These are phyloP conservation scores for Daldinia vernicosa DNA, from an alignment of 495 filamentous ascomycete genomes.

Conservation along the genomic window DNA sequence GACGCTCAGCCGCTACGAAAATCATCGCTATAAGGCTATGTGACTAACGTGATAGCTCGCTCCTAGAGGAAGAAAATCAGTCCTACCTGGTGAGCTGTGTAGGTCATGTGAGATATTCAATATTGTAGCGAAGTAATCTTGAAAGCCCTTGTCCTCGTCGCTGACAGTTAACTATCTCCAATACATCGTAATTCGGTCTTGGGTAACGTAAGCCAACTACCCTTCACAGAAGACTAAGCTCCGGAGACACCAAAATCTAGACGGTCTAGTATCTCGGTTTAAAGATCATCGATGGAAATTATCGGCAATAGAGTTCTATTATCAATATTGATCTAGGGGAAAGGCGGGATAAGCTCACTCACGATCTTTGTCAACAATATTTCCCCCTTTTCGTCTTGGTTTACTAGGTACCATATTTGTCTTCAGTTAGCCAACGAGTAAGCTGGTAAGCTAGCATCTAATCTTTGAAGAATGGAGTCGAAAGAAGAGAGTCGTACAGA, in stretches of 20 bases:
- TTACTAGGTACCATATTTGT: background rate
- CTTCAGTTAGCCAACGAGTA: background rate
- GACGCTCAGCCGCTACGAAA: background rate
- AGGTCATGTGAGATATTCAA: conserved; percentile 1
- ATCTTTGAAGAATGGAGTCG: background rate
- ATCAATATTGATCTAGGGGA: background rate
- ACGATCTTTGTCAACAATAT: background rate
- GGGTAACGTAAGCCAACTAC: conserved; percentile 17
- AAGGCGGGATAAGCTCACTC: background rate
- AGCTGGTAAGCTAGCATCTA: background rate
- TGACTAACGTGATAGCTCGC: background rate
- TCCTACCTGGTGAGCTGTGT: background rate
- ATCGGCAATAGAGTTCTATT: background rate
- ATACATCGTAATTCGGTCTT: background rate
- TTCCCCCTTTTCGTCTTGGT: background rate
- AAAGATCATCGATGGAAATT: background rate
- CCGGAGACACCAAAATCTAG: background rate
- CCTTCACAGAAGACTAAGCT: background rate
- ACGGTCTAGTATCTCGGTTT: background rate
- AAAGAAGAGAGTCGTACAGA: background rate
- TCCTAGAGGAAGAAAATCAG: background rate
- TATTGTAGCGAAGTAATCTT: background rate
- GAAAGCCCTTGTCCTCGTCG: background rate
- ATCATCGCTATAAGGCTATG: background rate
- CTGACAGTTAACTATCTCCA: background rate